phyloP scores from a whole-genome alignment of 2,329 filamentous ascomycete species.

The Botrytis sinoallii region DNA sequence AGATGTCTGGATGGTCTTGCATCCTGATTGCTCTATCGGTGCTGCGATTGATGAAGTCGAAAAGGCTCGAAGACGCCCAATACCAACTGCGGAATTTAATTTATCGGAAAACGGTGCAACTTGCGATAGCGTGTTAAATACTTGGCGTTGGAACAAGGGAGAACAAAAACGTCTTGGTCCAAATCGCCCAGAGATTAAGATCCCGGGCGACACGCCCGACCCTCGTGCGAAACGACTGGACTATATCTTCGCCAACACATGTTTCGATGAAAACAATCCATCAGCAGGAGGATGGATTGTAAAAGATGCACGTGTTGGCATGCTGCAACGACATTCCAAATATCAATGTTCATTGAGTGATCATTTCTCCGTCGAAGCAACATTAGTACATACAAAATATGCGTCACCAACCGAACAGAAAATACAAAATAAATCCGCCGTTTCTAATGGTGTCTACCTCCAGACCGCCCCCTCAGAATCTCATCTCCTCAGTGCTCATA shows the following conservation, averaged over 20 bases:
- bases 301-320: slow-evolving; percentile 67
- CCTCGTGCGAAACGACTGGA: slow-evolving; percentile 82
- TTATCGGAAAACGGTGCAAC: slow-evolving; percentile 78
- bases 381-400: slow-evolving; percentile 46
- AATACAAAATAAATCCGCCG: slow-evolving; percentile 26
- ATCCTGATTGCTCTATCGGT: slow-evolving; percentile 81
- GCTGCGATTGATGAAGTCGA: slow-evolving; percentile 66
- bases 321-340: slow-evolving; percentile 76
- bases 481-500: background rate
- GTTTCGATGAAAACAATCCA: slow-evolving; percentile 37
- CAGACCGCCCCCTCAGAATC: slow-evolving; percentile 26
- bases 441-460: slow-evolving; percentile 33
- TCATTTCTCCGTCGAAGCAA: slow-evolving; percentile 88
- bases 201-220: slow-evolving; percentile 67
- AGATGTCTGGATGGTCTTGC: slow-evolving; percentile 80
- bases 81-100: slow-evolving; percentile 77
- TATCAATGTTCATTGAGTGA: slow-evolving; percentile 87
- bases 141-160: slow-evolving; percentile 82
- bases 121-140: slow-evolving; percentile 82
- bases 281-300: slow-evolving; percentile 60
- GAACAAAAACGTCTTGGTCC: slow-evolving; percentile 66
- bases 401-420: slow-evolving; percentile 21
- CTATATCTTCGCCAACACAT: slow-evolving; percentile 81
- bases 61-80: slow-evolving; percentile 58
- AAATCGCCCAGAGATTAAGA: slow-evolving; percentile 56